Conservation (phyloP, 169 alveolate genomes). For the Eimeria acervulina region DNA sequence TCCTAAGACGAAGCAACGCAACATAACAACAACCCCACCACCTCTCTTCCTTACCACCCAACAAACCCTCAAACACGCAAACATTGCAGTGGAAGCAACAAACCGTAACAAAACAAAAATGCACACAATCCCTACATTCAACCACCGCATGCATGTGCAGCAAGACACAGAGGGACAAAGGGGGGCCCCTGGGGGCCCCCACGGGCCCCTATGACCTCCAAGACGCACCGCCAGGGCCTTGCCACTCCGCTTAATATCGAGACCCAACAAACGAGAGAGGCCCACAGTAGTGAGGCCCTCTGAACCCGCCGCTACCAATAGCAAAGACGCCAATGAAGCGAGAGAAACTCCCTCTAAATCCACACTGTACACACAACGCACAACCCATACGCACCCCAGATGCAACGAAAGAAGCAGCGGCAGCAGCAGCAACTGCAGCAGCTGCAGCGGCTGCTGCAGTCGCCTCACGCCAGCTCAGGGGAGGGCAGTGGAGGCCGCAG, state of each 20-base stretch:
- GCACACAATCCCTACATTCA: too few species aligned
- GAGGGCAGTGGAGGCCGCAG: too few species aligned
- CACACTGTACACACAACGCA: background rate
- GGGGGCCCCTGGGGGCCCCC: background rate
- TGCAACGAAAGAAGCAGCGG: background rate
- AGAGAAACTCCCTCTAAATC: slow-evolving; percentile 33
- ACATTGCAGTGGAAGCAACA: too few species aligned
- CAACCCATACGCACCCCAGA: background rate
- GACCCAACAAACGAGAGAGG: slow-evolving; percentile 70
- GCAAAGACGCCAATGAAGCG: background rate
- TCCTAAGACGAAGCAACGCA: slow-evolving; percentile 25
- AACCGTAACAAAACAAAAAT: too few species aligned
- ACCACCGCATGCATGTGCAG: too few species aligned
- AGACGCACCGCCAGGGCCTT: slow-evolving; percentile 74
- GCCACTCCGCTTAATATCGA: slow-evolving; percentile 79
- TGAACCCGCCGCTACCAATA: slow-evolving; percentile 54
- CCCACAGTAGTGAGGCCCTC: slow-evolving; percentile 70
- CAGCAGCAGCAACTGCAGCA: background rate
- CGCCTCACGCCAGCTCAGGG: too few species aligned
- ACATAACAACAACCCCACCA: background rate
- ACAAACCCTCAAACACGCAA: too few species aligned
- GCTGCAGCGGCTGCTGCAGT: background rate
- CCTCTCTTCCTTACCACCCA: too few species aligned
- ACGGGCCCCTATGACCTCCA: background rate
- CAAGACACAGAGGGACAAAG: too few species aligned